Evolutionary conservation across 2,329 filamentous ascomycete species (phyloP).

Genomic region (Pestalotiopsis sp.): DNA sequence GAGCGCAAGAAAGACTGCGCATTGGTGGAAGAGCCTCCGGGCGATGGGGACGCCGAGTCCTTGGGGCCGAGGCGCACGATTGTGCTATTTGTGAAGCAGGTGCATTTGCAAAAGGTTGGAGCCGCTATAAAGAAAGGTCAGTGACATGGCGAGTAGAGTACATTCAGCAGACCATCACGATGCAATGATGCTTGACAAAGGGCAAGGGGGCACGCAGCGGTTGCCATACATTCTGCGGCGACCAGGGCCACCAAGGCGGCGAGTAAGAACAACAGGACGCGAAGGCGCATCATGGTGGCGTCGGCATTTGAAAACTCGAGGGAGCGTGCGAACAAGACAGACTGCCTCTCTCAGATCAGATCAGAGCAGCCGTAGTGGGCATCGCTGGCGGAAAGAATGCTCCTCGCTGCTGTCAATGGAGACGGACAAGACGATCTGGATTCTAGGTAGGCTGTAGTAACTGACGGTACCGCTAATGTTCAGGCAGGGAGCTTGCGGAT

Average conservation of each 20-base stretch:
- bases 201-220: too few relatives aligned
- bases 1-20: constrained; percentile 26
- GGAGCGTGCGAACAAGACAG: background rate
- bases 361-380: background rate
- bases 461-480: too few relatives aligned
- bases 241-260: constrained; percentile 32
- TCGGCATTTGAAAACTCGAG: background rate
- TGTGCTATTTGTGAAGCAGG: constrained; percentile 70
- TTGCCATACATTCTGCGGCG: constrained; percentile 43
- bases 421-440: background rate
- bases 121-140: constrained; percentile 45
- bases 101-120: constrained; percentile 71
- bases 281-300: constrained; percentile 28
- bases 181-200: too few relatives aligned
- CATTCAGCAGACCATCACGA: background rate
- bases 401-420: background rate
- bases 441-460: background rate
- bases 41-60: constrained; percentile 30
- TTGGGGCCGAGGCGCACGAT: constrained; percentile 63
- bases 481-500: too few relatives aligned
- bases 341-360: background rate
- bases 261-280: constrained; percentile 30
- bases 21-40: constrained; percentile 9
- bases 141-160: constrained; percentile 20
- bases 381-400: background rate